A percentile compares a stretch with the other conserved stretches of the same genome.
Conservation (phyloP, 2,329 filamentous ascomycete genomes). For the Diaporthe citrichinensis region DNA sequence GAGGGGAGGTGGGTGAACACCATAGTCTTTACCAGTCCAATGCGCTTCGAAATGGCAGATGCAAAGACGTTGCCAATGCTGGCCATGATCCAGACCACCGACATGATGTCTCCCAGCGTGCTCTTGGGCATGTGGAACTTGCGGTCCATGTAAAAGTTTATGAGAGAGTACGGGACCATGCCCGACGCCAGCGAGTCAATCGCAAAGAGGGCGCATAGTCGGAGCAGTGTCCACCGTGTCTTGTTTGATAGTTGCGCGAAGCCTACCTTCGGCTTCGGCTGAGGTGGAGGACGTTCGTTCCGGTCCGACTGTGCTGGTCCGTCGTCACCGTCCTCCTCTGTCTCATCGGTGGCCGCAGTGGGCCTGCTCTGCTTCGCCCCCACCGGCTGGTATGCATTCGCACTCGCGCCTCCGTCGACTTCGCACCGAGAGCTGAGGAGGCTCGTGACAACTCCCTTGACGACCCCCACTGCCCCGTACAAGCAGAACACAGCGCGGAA, state of each 20-base stretch:
- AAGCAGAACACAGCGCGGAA: conserved; percentile 70
- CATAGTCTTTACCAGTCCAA: conserved; percentile 81
- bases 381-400: conserved; percentile 59
- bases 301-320: conserved; percentile 18
- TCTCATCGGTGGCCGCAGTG: conserved; percentile 46
- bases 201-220: conserved; percentile 76
- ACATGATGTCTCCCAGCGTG: conserved; percentile 68
- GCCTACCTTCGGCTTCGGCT: conserved; percentile 35
- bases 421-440: conserved; percentile 54
- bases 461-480: conserved; percentile 69
- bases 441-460: conserved; percentile 69
- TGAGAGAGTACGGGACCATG: conserved; percentile 65
- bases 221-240: conserved; percentile 56
- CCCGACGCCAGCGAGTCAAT: conserved; percentile 80
- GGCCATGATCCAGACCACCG: conserved; percentile 65
- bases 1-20: conserved; percentile 82
- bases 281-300: neutral
- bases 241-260: conserved; percentile 20
- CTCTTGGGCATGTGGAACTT: conserved; percentile 59
- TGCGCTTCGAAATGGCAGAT: conserved; percentile 66
- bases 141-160: conserved; percentile 41
- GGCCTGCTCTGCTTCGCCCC: conserved; percentile 38
- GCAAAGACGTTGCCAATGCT: conserved; percentile 67
- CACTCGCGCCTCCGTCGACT: neutral
- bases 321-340: conserved; percentile 47